Percentiles rank a stretch among this genome's conserved stretches.
Evolutionary conservation across 2,329 filamentous ascomycete species (phyloP).

Genomic region (Westerdykella aurantiaca): DNA sequence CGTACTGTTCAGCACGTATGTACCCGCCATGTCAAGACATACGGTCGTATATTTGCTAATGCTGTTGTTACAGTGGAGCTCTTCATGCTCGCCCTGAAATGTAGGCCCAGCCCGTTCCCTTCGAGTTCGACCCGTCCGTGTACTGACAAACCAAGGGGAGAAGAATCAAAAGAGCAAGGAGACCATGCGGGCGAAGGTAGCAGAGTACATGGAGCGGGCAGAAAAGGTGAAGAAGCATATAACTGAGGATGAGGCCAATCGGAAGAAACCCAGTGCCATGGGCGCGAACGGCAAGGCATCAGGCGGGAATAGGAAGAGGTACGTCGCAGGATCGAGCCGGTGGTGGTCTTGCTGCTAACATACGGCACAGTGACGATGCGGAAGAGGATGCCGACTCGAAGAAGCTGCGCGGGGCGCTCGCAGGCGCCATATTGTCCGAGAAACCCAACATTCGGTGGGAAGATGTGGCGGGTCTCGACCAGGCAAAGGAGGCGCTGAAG

Average conservation of each 20-base stretch:
- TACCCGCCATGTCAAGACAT: background rate
- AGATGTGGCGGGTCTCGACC: slow-evolving; percentile 90
- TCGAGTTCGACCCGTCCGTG: background rate
- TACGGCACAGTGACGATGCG: slow-evolving; percentile 50
- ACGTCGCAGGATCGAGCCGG: slow-evolving; percentile 40
- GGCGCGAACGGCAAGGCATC: slow-evolving; percentile 65
- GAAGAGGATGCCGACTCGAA: slow-evolving; percentile 82
- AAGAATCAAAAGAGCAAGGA: slow-evolving; percentile 97
- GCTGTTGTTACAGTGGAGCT: slow-evolving; percentile 61
- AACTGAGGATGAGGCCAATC: slow-evolving; percentile 62
- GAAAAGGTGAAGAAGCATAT: slow-evolving; percentile 96
- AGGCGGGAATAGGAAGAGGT: slow-evolving; percentile 56
- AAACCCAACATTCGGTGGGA: slow-evolving; percentile 97
- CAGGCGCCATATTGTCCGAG: slow-evolving; percentile 88
- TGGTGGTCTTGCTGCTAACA: slow-evolving; percentile 8
- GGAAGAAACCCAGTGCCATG: slow-evolving; percentile 65
- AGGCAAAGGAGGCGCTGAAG: slow-evolving; percentile 92
- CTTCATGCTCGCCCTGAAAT: slow-evolving; percentile 98
- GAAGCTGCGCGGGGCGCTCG: slow-evolving; percentile 85
- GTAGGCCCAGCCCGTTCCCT: slow-evolving; percentile 34
- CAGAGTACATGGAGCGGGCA: slow-evolving; percentile 96
- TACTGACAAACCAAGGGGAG: slow-evolving; percentile 53
- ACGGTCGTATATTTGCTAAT: slow-evolving; percentile 12
- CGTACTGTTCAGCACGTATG: slow-evolving; percentile 75
- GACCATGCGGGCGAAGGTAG: slow-evolving; percentile 92